Evolutionary conservation across 2,329 filamentous ascomycete genomes (phyloP).

Genomic region (Claviceps africana): DNA sequence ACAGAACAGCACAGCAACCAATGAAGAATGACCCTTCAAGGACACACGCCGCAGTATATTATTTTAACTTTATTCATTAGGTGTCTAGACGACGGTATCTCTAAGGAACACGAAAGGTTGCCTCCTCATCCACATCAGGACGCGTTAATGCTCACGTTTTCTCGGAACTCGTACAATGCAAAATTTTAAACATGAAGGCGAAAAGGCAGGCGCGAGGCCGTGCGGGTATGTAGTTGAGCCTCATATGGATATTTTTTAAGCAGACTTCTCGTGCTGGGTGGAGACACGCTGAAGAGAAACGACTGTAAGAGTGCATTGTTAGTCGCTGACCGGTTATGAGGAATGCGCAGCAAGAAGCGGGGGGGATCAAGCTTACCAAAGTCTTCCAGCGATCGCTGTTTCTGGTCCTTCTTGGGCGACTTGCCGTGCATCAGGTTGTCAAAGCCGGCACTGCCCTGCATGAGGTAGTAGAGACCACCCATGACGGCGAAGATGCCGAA

Average conservation of each 20-base stretch:
- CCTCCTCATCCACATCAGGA: conserved; percentile 20
- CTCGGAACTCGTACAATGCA: conserved; percentile 22
- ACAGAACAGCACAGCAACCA: too few species aligned
- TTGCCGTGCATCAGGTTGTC: conserved; percentile 92
- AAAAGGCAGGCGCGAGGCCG: conserved; percentile 22
- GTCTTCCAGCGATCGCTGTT: conserved; percentile 77
- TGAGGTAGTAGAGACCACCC: conserved; percentile 59
- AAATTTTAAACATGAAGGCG: conserved; percentile 27
- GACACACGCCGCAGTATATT: background rate
- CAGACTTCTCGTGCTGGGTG: conserved; percentile 80
- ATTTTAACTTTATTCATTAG: conserved; percentile 30
- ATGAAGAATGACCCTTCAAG: too few species aligned
- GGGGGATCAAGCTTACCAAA: conserved; percentile 50
- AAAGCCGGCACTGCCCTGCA: conserved; percentile 68
- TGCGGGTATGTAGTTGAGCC: conserved; percentile 25
- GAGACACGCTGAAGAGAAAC: conserved; percentile 82
- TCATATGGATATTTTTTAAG: conserved; percentile 35
- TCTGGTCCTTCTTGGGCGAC: conserved; percentile 65
- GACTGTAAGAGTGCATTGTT: conserved; percentile 44
- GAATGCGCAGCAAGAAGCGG: background rate
- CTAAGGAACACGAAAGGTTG: conserved; percentile 25
- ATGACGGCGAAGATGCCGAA: conserved; percentile 80
- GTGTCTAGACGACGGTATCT: conserved; percentile 23
- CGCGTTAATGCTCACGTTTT: conserved; percentile 19
- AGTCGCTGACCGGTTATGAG: conserved; percentile 20